These are phyloP conservation scores for Pseudoneurospora amorphoporcata DNA, from an alignment of 495 filamentous ascomycete species.

Conservation along the genomic window DNA sequence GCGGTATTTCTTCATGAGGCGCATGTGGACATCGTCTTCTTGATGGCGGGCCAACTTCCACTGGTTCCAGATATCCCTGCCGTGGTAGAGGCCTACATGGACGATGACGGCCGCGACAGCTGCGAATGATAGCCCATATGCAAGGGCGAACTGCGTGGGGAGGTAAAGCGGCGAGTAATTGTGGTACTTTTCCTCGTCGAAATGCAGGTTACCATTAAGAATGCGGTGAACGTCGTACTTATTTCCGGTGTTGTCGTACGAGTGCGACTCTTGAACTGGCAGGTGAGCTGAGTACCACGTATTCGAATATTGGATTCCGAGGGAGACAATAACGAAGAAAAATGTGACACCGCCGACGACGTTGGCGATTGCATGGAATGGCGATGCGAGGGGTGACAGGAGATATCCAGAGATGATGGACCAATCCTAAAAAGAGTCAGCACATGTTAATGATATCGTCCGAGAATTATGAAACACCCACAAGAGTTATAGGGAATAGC, in stretches of 20 bases:
- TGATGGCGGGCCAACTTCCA: conserved; percentile 42
- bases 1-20: conserved; percentile 47
- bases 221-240: conserved; percentile 46
- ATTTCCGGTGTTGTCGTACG: conserved; percentile 51
- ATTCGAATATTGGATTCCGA: conserved; percentile 52
- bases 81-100: conserved; percentile 52
- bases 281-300: conserved; percentile 53
- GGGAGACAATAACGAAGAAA: conserved; percentile 42
- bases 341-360: conserved; percentile 44
- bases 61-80: conserved; percentile 46
- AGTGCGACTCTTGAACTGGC: conserved; percentile 43
- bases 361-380: conserved; percentile 56
- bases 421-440: conserved; percentile 43
- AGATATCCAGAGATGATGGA: conserved; percentile 52
- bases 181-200: conserved; percentile 44
- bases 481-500: conserved; percentile 45
- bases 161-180: conserved; percentile 52
- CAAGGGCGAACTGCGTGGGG: conserved; percentile 50
- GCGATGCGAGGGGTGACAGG: conserved; percentile 55
- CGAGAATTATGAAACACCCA: conserved; percentile 1
- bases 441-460: not conserved
- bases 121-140: conserved; percentile 61
- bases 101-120: conserved; percentile 56
- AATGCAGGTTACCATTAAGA: conserved; percentile 34
- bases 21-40: conserved; percentile 59